Evolutionary conservation across 441 rosid species (phyloP).

Genomic region (Euphorbia celastroides): DNA sequence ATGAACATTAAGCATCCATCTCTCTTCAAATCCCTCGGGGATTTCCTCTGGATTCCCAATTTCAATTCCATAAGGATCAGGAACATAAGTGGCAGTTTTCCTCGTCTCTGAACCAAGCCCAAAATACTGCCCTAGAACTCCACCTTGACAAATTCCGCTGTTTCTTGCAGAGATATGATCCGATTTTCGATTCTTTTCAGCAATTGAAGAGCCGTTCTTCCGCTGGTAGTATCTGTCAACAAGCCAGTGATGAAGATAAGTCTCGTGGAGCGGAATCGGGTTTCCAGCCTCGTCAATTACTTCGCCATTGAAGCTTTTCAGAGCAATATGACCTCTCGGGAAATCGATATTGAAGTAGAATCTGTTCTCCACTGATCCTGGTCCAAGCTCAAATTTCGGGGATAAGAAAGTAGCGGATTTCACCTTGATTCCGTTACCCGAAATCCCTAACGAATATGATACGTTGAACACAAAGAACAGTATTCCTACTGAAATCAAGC

Average conservation of each 20-base stretch:
- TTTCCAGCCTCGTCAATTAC: conserved; percentile 69
- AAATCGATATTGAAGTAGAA: conserved; percentile 52
- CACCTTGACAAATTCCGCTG: conserved; percentile 55
- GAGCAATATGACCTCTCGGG: conserved; percentile 75
- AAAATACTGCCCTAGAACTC: conserved; percentile 40
- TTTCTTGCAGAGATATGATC: conserved; percentile 34
- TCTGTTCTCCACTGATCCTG: conserved; percentile 67
- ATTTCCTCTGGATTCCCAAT: conserved; percentile 59
- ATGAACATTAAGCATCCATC: conserved; percentile 73
- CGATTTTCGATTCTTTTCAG: conserved; percentile 1
- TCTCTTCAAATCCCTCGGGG: conserved; percentile 63
- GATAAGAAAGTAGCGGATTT: conserved; percentile 56
- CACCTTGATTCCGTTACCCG: conserved; percentile 24
- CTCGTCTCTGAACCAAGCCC: conserved; percentile 92
- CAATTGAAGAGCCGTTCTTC: conserved; percentile 8
- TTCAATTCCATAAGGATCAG: conserved; percentile 81
- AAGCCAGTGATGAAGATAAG: conserved; percentile 90
- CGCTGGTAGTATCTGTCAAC: conserved; percentile 38
- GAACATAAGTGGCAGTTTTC: conserved; percentile 51
- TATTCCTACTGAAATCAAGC: background rate
- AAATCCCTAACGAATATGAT: conserved; percentile 23
- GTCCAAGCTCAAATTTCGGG: conserved; percentile 55
- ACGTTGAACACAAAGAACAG: conserved; percentile 3
- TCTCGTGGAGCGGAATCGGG: conserved; percentile 67
- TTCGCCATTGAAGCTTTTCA: conserved; percentile 63